Conservation (phyloP, 345 rosid species). For the Psidium friedrichsthalianum region DNA sequence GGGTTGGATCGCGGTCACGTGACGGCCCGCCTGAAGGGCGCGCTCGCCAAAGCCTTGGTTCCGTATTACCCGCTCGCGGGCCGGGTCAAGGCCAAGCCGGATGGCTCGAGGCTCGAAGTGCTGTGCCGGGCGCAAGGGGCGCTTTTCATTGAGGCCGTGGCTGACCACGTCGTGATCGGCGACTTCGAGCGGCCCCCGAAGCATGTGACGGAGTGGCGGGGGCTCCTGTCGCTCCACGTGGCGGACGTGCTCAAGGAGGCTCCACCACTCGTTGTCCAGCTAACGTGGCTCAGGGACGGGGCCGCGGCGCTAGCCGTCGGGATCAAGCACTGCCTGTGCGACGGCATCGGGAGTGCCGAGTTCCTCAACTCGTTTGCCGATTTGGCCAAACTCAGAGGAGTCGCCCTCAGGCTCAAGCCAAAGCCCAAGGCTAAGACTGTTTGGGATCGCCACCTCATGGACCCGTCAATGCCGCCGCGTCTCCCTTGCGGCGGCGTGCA, state of each 20-base stretch:
- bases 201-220: constrained; percentile 60
- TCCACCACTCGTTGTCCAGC: constrained; percentile 67
- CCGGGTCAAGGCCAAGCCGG: constrained; percentile 44
- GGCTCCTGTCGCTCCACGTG: constrained; percentile 45
- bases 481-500: background rate
- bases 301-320: constrained; percentile 59
- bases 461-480: constrained; percentile 8
- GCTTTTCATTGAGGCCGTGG: constrained; percentile 45
- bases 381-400: background rate
- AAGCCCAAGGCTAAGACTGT: constrained; percentile 9
- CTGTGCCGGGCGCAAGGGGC: constrained; percentile 65
- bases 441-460: constrained; percentile 75
- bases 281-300: constrained; percentile 81
- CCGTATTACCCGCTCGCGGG: constrained; percentile 77
- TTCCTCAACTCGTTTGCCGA: constrained; percentile 58
- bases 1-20: constrained; percentile 17
- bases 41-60: constrained; percentile 47
- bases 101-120: constrained; percentile 44
- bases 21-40: constrained; percentile 36
- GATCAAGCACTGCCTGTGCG: constrained; percentile 60
- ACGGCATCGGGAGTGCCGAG: constrained; percentile 69
- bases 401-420: background rate
- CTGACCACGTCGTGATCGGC: constrained; percentile 16
- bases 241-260: constrained; percentile 65
- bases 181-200: constrained; percentile 51